Base-by-base conservation (phyloP, 305 asterid genomes). In the Fraxinus nigra region DNA sequence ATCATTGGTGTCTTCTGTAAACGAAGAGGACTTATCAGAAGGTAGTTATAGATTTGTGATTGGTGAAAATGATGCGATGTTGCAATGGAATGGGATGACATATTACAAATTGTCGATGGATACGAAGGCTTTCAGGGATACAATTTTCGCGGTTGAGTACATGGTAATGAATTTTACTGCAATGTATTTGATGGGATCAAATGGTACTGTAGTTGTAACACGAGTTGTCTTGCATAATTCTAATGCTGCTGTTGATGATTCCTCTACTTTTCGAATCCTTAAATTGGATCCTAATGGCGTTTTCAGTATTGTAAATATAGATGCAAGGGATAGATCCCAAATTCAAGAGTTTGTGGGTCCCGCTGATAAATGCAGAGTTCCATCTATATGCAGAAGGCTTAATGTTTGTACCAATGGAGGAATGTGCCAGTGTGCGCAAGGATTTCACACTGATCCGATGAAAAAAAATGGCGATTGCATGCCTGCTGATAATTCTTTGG, bases 31-130 rank as follows among this genome's bases (percentile, higher is more conserved):
- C 1, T 16, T 83, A 5, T 82, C 89, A 0, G 91, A 85, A 80
- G 94, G 95, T 0, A 24, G 79, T 10, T 92, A 89, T 35, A 77
- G 61, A 22, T 51, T 92, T 8, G 67, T 78, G 8, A 37, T 92
- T 16, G 85, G 82, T 1, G 82, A 54, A 2, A 75, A 18, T 3
- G 95, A 90, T 16, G 95, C 91, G 38, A 20, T 85, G 40, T 75
- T 92, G 54, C 85, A 78, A 72, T 92, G 95, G 93, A 88, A 89
- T 24, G 85, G n/a, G 70, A 80, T 88, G 88, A 56, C 67, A 6
- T 93, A 92, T 81, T 92, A 94, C 95, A 87, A 82, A 80, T 69
- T 92, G 24, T 90, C 98, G 4, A 91, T 92, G 97, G 87, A 85
- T 8, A 48, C 74, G 0, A 51, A 7, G 3, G 91, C 92, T 16